Evolutionary conservation across 2,329 filamentous ascomycete genomes (phyloP).

Genomic region (Fusarium decemcellulare): DNA sequence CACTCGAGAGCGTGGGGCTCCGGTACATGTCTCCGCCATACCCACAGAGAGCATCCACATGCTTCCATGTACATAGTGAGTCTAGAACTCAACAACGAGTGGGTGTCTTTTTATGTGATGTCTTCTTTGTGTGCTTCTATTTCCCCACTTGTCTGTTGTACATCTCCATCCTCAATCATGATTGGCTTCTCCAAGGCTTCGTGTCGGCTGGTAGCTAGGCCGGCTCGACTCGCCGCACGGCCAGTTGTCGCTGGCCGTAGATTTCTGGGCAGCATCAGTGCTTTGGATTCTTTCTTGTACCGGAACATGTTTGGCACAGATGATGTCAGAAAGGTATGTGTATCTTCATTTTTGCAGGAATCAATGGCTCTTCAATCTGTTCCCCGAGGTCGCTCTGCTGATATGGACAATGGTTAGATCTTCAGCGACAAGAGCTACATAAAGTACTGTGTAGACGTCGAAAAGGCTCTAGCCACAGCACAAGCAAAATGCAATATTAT

Average conservation of each 20-base stretch:
- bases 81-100: background rate
- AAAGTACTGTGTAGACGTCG: conserved; percentile 63
- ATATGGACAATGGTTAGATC: background rate
- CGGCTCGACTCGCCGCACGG: background rate
- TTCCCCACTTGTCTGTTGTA: background rate
- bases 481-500: conserved; percentile 64
- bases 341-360: too few relatives aligned
- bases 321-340: conserved; percentile 60
- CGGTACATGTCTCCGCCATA: background rate
- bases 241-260: background rate
- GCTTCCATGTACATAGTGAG: background rate
- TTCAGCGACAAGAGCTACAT: conserved; percentile 67
- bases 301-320: conserved; percentile 66
- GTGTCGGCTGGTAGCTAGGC: background rate
- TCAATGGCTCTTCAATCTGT: background rate
- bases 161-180: background rate
- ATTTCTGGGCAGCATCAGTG: conserved; percentile 5
- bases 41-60: background rate
- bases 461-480: conserved; percentile 65
- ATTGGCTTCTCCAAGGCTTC: background rate
- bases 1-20: background rate
- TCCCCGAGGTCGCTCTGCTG: background rate
- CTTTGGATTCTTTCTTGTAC: conserved; percentile 65
- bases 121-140: background rate
- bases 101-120: background rate